Evolutionary conservation across 768 basidiomycete genomes (phyloP).

Genomic region (Boletus vinaceobasis): DNA sequence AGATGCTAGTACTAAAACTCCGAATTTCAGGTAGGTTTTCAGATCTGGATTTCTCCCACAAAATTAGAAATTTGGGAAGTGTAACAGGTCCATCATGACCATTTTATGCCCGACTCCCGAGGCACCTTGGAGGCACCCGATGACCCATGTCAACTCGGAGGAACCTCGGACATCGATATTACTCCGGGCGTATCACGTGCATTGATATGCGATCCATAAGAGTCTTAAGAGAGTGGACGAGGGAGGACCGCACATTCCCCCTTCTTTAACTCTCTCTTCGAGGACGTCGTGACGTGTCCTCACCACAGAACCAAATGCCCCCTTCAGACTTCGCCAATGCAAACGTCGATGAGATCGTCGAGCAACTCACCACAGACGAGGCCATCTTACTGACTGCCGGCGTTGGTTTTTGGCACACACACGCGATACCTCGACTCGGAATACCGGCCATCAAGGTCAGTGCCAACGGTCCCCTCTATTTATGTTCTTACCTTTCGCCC

Average conservation of each 20-base stretch:
- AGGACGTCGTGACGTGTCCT: constrained; percentile 1
- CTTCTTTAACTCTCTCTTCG: constrained; percentile 8
- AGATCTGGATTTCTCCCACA: background rate
- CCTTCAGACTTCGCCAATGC: constrained; percentile 69
- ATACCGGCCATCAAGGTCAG: constrained; percentile 66
- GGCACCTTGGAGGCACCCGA: no score
- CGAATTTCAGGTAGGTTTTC: background rate
- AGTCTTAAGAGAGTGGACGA: constrained; percentile 4
- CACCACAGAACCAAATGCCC: constrained; percentile 40
- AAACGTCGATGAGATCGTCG: constrained; percentile 56
- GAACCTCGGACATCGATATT: constrained; percentile 9
- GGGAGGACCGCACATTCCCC: background rate
- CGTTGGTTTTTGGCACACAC: constrained; percentile 77
- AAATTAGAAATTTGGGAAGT: background rate
- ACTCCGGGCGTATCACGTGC: constrained; percentile 19
- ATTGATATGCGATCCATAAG: background rate
- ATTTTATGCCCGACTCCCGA: no score
- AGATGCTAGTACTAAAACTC: no score
- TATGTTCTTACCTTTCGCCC: background rate
- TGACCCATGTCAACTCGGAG: constrained; percentile 6
- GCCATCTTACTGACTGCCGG: constrained; percentile 70
- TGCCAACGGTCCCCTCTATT: constrained; percentile 1
- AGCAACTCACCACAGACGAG: constrained; percentile 69
- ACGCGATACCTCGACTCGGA: constrained; percentile 58
- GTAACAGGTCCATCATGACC: no score